Conservation (phyloP, 176 grass and related monocot genomes). For the Oryza longistaminata region DNA sequence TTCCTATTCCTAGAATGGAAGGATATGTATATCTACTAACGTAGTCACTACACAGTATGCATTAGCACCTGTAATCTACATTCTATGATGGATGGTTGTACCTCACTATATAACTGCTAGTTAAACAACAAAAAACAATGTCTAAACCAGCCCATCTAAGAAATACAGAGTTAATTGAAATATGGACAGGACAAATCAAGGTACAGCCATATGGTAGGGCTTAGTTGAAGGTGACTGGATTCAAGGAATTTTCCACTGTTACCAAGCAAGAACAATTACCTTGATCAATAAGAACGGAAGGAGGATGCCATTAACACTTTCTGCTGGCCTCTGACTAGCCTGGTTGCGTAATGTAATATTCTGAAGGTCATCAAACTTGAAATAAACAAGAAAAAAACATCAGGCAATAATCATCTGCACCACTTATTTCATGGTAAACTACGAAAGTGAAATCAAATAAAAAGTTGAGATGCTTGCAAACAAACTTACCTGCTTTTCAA, state of each 20-base stretch:
- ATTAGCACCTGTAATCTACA: not conserved
- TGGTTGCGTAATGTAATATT: conserved; percentile 80
- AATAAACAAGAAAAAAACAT: conserved; percentile 45
- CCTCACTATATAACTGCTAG: not conserved
- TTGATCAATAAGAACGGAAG: conserved; percentile 94
- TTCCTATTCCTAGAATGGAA: conserved; percentile 8
- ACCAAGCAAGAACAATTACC: conserved; percentile 50
- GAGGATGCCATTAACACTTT: conserved; percentile 58
- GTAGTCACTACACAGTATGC: conserved; percentile 17
- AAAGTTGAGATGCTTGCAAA: conserved; percentile 21
- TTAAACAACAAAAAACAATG: conserved; percentile 18
- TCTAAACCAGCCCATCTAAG: not conserved
- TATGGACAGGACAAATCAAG: not conserved
- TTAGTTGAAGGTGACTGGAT: not conserved
- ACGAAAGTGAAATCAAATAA: conserved; percentile 30
- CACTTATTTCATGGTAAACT: conserved; percentile 15
- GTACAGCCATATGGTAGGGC: conserved; percentile 12
- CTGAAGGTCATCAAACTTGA: conserved; percentile 88
- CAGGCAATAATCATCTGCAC: conserved; percentile 2
- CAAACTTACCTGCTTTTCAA: conserved; percentile 82
- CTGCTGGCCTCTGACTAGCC: conserved; percentile 47
- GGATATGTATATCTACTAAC: conserved; percentile 19
- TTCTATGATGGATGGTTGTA: not conserved
- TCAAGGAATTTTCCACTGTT: not conserved
- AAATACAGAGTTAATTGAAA: not conserved